Base-by-base conservation (phyloP, 1,139 yeast species). In the Kodamaea derodonti region DNA sequence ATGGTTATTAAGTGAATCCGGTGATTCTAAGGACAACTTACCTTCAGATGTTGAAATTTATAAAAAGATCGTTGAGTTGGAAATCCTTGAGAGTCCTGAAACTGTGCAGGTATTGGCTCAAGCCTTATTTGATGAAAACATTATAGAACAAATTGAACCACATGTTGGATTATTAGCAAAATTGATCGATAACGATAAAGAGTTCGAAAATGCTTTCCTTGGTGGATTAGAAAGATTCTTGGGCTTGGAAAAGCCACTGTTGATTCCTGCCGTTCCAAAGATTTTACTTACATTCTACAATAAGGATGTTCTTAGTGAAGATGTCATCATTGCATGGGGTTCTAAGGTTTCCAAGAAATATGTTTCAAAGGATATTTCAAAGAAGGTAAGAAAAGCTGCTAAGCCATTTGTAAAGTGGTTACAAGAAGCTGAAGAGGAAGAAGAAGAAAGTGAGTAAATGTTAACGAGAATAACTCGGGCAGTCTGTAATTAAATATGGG, bases 211-310 rank as follows among this genome's bases (percentile, higher is more conserved):
- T 66, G 86, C 95, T 11, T 78, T 92, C 50, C 75, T 92, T 43
- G 98, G 99, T 48, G 99, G 98, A 43, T 73, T 92, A 49, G 98
- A 92, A 70, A 83, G 98, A 59, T 79, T 87, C 58, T 68, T 92
- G 48, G 98, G 97, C 43, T 65, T 84, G 44, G 85, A 82, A 54
- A 78, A 84, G 52, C 84, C 85, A 27, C 83, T 75, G n/a, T 72
- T 88, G 53, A 77, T 86, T 50, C 74, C 84, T 38, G 57, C 67
- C 38, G 73, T 90, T 36, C 95, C 97, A 47, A 86, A 85, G 62
- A 80, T 92, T 42, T 72, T 92, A 55, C 78, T 86, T 63, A 72
- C 77, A 49, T 68, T 87, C 36, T 94, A 92, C 64, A 88, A 90
- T 55, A 72, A 77, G 48, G 98, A 92, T 49, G 65, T 92, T 40